Evolutionary conservation across 371 early-diverging fungal genomes (phyloP).

Genomic region (Circinella umbellata): DNA sequence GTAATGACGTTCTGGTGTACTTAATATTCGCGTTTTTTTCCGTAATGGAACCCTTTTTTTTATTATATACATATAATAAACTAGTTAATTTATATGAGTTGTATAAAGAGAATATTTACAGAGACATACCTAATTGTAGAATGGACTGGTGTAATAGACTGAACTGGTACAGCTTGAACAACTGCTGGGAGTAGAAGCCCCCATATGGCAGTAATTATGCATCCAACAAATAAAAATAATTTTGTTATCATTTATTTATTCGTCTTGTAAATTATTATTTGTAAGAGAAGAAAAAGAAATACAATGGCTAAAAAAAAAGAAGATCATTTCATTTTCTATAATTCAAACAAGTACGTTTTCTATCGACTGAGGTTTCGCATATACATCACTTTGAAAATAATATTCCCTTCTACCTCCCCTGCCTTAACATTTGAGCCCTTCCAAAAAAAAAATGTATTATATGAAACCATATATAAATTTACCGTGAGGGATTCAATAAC

Average conservation of each 20-base stretch:
- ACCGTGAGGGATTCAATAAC: too few species aligned
- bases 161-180: too few species aligned
- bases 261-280: not conserved
- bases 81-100: not conserved
- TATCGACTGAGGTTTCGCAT: too few species aligned
- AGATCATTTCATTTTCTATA: too few species aligned
- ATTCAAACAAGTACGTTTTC: too few species aligned
- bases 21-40: conserved; percentile 21
- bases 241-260: not conserved
- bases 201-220: not conserved
- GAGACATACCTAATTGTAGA: not conserved
- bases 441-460: too few species aligned
- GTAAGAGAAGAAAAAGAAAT: not conserved
- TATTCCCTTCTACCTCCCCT: too few species aligned
- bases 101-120: too few species aligned
- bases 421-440: too few species aligned
- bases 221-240: not conserved
- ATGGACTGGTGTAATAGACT: not conserved
- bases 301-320: too few species aligned
- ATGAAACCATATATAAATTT: too few species aligned
- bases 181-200: not conserved
- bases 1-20: conserved; percentile 29
- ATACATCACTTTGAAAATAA: too few species aligned
- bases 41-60: conserved; percentile 1
- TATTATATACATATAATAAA: not conserved